Conservation (phyloP, 1,284 basidiomycete genomes). For the Ceratobasidium papillatum region DNA sequence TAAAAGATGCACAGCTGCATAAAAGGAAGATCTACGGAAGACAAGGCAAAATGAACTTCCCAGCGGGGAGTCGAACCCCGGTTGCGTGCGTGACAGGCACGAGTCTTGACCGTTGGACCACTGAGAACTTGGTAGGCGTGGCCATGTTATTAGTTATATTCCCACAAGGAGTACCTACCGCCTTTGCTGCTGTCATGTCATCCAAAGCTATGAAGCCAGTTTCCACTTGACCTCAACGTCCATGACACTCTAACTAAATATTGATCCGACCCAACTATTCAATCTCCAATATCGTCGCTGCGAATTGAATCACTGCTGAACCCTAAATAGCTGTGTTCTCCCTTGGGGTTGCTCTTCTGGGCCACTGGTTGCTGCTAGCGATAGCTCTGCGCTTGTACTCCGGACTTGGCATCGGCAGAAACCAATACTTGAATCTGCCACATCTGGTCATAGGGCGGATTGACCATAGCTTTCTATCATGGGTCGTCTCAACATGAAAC, state of each 20-base stretch:
- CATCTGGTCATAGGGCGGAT: no score
- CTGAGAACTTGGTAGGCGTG: slow-evolving; percentile 38
- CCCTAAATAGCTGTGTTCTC: no score
- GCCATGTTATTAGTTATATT: no score
- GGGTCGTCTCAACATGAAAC: slow-evolving; percentile 38
- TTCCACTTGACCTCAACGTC: not conserved
- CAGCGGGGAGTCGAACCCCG: slow-evolving; percentile 36
- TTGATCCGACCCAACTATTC: no score
- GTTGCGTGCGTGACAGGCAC: slow-evolving; percentile 30
- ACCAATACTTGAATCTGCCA: no score
- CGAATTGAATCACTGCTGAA: no score
- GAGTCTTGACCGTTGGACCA: slow-evolving; percentile 38
- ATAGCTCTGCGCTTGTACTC: no score
- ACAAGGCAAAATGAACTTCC: slow-evolving; percentile 17
- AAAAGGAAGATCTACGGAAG: not conserved
- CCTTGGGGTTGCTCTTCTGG: no score
- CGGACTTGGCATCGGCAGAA: no score
- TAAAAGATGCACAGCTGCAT: not conserved
- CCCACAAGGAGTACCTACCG: no score
- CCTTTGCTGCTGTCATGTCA: not conserved
- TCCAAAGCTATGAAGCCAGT: not conserved
- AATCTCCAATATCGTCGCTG: no score
- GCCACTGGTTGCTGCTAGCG: no score
- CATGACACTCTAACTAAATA: not conserved
- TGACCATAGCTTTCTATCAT: not conserved